These are phyloP conservation scores for Pisolithus thermaeus DNA, from an alignment of 1,284 basidiomycete species.

Conservation along the genomic window DNA sequence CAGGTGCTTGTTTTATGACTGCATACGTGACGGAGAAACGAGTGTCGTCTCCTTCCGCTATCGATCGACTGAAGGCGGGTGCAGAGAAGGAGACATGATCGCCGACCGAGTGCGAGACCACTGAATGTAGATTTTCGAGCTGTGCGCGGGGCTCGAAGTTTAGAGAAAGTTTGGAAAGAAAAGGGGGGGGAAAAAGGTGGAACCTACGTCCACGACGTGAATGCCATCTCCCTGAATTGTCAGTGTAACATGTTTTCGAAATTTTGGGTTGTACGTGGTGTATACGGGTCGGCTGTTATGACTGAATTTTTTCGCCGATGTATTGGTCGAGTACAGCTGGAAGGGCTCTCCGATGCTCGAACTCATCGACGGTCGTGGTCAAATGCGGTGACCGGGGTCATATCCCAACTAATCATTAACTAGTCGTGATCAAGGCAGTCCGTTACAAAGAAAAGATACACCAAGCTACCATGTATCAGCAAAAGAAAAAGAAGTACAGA, in stretches of 20 bases:
- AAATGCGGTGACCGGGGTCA: not conserved
- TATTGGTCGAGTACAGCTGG: constrained; percentile 45
- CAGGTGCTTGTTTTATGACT: constrained; percentile 44
- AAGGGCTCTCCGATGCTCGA: constrained; percentile 55
- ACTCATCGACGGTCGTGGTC: constrained; percentile 32
- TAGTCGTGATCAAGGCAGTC: not conserved
- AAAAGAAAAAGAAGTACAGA: constrained; percentile 7
- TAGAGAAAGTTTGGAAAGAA: constrained; percentile 1
- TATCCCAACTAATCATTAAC: not conserved
- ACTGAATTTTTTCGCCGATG: constrained; percentile 21
- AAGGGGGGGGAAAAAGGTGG: not conserved
- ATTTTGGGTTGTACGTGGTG: constrained; percentile 36
- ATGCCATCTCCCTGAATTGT: constrained; percentile 66
- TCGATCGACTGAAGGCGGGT: constrained; percentile 44
- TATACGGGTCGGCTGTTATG: constrained; percentile 28
- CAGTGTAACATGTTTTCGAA: constrained; percentile 55
- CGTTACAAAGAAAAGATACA: not conserved
- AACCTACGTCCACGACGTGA: constrained; percentile 62
- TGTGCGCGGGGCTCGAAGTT: constrained; percentile 22
- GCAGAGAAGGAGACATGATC: constrained; percentile 56
- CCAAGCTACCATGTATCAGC: constrained; percentile 5
- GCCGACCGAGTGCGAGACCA: constrained; percentile 61
- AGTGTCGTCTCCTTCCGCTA: constrained; percentile 29
- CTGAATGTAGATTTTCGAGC: constrained; percentile 61
- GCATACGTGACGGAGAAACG: constrained; percentile 51